phyloP scores from a whole-genome alignment of 2,329 filamentous ascomycete species.

The Hymenoscyphus linearis region DNA sequence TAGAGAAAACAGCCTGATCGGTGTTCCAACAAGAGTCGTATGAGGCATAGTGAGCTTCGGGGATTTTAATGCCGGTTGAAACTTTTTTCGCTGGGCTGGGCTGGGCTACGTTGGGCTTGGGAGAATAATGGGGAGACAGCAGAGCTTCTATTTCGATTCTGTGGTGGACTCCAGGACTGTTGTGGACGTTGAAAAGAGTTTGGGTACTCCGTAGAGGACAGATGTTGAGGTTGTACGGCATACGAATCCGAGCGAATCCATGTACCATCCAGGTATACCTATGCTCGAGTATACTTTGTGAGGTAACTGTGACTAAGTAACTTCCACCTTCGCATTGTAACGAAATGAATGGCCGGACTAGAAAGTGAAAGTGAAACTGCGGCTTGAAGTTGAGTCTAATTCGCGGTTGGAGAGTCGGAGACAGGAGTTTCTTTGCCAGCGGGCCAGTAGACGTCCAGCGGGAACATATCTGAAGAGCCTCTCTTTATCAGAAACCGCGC shows the following conservation, averaged over 20 bases:
- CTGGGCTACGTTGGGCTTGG: not conserved
- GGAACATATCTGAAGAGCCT: not conserved
- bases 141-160: not conserved
- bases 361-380: not conserved
- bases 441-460: not conserved
- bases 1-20: not conserved
- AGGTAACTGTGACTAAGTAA: not conserved
- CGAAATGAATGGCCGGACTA: not conserved
- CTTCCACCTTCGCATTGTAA: not conserved
- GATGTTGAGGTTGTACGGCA: not conserved
- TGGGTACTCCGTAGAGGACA: not conserved
- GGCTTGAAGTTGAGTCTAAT: not conserved
- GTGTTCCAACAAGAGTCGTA: not conserved
- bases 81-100: too few relatives aligned
- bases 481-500: not conserved
- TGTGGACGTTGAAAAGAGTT: too few relatives aligned
- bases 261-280: not conserved
- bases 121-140: not conserved
- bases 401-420: not conserved
- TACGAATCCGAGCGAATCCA: too few relatives aligned
- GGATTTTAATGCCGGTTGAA: too few relatives aligned
- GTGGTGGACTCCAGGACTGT: not conserved
- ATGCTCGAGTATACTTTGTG: not conserved
- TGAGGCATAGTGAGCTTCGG: not conserved
- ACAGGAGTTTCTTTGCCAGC: not conserved